Percentiles rank a stretch among this genome's conserved stretches.
These are phyloP conservation scores for Claviceps lovelessii DNA, from an alignment of 2,329 filamentous ascomycete genomes.

Conservation along the genomic window DNA sequence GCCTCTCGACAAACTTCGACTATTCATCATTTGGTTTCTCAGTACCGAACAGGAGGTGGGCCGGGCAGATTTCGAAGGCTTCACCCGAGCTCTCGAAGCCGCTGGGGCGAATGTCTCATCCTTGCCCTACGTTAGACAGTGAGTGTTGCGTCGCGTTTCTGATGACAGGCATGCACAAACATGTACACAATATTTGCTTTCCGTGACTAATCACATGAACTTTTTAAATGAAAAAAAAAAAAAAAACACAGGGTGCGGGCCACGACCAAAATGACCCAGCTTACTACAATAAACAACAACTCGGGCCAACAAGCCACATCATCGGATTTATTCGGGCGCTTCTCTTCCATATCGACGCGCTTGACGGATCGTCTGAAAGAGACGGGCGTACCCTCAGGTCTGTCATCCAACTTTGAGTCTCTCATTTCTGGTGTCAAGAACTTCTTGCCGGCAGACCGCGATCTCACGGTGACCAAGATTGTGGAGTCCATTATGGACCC, in stretches of 20 bases:
- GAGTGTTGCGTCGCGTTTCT: slow-evolving; percentile 20
- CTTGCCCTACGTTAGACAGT: slow-evolving; percentile 77
- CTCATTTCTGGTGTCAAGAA: slow-evolving; percentile 95
- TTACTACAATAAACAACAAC: slow-evolving; percentile 69
- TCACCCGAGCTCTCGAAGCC: slow-evolving; percentile 67
- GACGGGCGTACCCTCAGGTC: slow-evolving; percentile 56
- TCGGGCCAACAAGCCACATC: slow-evolving; percentile 45
- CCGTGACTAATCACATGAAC: neutral
- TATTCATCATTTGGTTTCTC: slow-evolving; percentile 95
- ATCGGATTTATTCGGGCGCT: slow-evolving; percentile 78
- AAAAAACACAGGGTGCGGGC: slow-evolving; percentile 56
- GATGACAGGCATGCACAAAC: neutral
- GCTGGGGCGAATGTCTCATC: slow-evolving; percentile 64
- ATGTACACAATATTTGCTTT: neutral
- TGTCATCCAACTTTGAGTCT: slow-evolving; percentile 74
- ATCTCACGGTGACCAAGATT: slow-evolving; percentile 93
- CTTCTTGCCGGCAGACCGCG: slow-evolving; percentile 89
- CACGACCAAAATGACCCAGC: slow-evolving; percentile 95
- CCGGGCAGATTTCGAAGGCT: slow-evolving; percentile 68
- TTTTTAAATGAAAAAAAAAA: slow-evolving; percentile 13
- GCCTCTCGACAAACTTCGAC: slow-evolving; percentile 72
- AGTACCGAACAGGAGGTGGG: slow-evolving; percentile 83
- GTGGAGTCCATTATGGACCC: slow-evolving; percentile 98
- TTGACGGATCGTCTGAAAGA: slow-evolving; percentile 91
- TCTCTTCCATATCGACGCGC: slow-evolving; percentile 80